phyloP scores from a whole-genome alignment of 257 asterid species.

The Cynanchum wilfordii region DNA sequence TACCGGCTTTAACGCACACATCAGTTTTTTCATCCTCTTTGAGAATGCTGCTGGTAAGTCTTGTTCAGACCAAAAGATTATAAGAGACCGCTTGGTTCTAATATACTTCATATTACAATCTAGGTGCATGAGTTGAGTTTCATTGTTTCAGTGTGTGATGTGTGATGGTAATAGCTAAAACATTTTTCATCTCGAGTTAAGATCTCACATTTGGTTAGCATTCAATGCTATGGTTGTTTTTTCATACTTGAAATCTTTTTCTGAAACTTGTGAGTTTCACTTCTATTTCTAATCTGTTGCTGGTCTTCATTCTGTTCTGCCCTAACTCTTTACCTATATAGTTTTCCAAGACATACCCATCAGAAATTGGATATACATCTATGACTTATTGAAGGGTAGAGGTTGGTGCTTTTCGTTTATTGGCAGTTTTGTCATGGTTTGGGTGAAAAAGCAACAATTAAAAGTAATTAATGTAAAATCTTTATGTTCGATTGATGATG shows the following conservation, averaged over 20 bases:
- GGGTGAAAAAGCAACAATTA: background rate
- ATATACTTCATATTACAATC: background rate
- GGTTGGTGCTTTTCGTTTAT: background rate
- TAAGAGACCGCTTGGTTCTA: background rate
- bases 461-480: background rate
- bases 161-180: background rate
- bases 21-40: slow-evolving; percentile 80
- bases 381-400: background rate
- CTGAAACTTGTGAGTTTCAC: background rate
- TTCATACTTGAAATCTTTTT: background rate
- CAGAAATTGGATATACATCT: background rate
- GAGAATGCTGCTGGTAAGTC: slow-evolving; percentile 72
- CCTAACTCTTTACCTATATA: background rate
- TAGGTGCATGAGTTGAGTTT: background rate
- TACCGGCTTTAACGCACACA: slow-evolving; percentile 86
- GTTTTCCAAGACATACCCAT: background rate
- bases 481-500: background rate
- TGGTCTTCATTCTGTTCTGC: background rate
- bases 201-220: background rate
- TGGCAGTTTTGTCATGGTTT: background rate
- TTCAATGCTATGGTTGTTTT: background rate
- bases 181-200: background rate
- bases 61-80: slow-evolving; percentile 12
- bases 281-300: background rate
- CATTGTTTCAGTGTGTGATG: background rate